phyloP scores from a whole-genome alignment of 2,329 filamentous ascomycete genomes.

The Aspergillus sp. region DNA sequence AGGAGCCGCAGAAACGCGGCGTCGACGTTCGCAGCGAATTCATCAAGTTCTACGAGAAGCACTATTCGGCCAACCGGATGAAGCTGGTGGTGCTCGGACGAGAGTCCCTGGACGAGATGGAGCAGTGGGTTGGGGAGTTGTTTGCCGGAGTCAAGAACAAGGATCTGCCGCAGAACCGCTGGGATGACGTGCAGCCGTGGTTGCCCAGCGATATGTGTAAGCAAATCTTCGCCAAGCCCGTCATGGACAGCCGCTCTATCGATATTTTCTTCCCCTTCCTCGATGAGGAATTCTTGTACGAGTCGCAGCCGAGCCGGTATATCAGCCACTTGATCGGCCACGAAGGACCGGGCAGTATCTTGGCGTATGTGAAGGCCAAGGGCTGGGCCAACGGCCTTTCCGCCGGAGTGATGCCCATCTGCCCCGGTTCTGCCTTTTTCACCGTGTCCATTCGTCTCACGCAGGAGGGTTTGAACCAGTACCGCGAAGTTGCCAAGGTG shows the following conservation, averaged over 20 bases:
- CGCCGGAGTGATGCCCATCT: slow-evolving; percentile 72
- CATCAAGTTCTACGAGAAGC: slow-evolving; percentile 83
- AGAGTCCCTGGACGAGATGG: slow-evolving; percentile 76
- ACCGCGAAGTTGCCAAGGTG: slow-evolving; percentile 76
- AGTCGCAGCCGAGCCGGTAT: slow-evolving; percentile 80
- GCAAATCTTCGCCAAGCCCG: slow-evolving; percentile 84
- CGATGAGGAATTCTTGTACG: slow-evolving; percentile 76
- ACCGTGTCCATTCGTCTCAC: slow-evolving; percentile 77
- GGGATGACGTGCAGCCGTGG: slow-evolving; percentile 63
- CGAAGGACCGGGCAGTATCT: slow-evolving; percentile 87
- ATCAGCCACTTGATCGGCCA: slow-evolving; percentile 88
- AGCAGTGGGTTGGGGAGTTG: slow-evolving; percentile 79
- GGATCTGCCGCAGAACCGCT: slow-evolving; percentile 66
- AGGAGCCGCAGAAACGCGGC: slow-evolving; percentile 72
- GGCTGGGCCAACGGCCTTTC: slow-evolving; percentile 85
- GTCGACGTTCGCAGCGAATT: slow-evolving; percentile 88
- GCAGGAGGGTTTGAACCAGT: slow-evolving; percentile 78
- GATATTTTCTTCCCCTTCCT: slow-evolving; percentile 81
- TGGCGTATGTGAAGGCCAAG: slow-evolving; percentile 85
- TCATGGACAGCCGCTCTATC: slow-evolving; percentile 80
- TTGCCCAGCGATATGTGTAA: slow-evolving; percentile 62
- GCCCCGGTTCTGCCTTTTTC: slow-evolving; percentile 78
- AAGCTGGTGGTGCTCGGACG: slow-evolving; percentile 84
- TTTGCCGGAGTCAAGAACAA: slow-evolving; percentile 83
- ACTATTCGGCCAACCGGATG: slow-evolving; percentile 93